These are phyloP conservation scores for Saururus chinensis DNA, from an alignment of 164 flowering plant genomes.

Conservation along the genomic window DNA sequence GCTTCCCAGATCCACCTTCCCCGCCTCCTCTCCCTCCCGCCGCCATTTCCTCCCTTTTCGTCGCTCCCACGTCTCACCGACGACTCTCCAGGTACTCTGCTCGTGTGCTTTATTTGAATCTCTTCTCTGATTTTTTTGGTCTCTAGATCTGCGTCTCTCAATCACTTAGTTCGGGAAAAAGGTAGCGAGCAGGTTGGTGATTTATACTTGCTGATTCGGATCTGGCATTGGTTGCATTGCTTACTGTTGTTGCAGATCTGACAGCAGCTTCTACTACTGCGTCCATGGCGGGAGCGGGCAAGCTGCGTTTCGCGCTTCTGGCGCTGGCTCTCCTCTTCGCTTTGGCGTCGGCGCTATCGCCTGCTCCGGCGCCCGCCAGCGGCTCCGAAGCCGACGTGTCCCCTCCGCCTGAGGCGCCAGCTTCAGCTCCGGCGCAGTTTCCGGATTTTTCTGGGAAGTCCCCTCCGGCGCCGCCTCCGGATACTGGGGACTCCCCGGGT, in stretches of 20 bases:
- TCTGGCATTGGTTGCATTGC: neutral
- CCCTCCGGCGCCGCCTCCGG: neutral
- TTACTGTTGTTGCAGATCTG: neutral
- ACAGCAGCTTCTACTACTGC: neutral
- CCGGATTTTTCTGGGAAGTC: neutral
- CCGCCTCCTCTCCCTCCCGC: neutral
- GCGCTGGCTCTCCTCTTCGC: constrained; percentile 7
- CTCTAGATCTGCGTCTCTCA: neutral
- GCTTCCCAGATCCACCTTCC: neutral
- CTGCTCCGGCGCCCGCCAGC: constrained; percentile 7
- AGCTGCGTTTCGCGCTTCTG: constrained; percentile 3
- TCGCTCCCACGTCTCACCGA: neutral
- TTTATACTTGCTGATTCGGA: no score
- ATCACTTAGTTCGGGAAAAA: no score
- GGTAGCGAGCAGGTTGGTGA: no score
- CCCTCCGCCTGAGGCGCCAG: neutral
- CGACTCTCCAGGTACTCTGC: neutral
- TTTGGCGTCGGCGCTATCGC: constrained; percentile 4
- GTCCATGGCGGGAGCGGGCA: constrained; percentile 12
- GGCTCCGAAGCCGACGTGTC: constrained; percentile 1
- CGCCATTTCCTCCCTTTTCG: neutral
- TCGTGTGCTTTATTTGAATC: neutral
- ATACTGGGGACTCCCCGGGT: neutral
- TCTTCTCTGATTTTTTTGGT: neutral
- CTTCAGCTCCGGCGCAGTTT: constrained; percentile 1